Evolutionary conservation across 164 flowering plant genomes (phyloP).

Genomic region (Vitis amurensis): DNA sequence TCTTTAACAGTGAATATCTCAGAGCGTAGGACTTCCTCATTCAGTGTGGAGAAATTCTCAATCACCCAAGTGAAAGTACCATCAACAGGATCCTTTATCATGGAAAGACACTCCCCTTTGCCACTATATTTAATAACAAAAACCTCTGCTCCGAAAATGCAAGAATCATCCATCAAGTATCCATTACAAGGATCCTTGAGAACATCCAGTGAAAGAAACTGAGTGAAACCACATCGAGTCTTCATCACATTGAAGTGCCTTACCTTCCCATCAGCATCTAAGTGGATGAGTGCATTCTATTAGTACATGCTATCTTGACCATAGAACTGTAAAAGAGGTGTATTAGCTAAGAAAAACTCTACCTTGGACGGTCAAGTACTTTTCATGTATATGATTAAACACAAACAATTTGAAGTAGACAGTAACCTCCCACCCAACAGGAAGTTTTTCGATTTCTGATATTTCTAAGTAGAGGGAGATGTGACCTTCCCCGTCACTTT

Average conservation of each 20-base stretch:
- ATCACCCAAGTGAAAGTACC: conserved; percentile 8
- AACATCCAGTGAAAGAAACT: not conserved
- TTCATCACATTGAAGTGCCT: conserved; percentile 1
- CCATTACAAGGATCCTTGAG: conserved; percentile 9
- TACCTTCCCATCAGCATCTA: conserved; percentile 5
- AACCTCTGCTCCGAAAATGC: conserved; percentile 22
- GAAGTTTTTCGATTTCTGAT: not conserved
- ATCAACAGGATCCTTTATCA: not conserved
- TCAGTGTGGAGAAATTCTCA: not conserved
- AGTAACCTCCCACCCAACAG: conserved; percentile 6
- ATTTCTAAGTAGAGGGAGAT: conserved; percentile 11
- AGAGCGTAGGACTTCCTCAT: not conserved
- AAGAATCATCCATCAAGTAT: conserved; percentile 11
- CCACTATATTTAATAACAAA: not conserved
- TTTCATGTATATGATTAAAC: conserved; percentile 7
- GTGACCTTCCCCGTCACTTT: not conserved
- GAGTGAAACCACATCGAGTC: conserved; percentile 6
- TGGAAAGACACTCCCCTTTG: conserved; percentile 1
- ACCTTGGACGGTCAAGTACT: conserved; percentile 22
- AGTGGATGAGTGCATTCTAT: no score
- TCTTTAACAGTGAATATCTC: not conserved
- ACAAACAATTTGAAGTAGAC: conserved; percentile 16
- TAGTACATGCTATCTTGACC: no score
- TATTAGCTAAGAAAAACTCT: no score
- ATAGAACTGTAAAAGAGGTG: no score